Conservation (phyloP, 345 rosid species). For the Lumnitzera racemosa region DNA sequence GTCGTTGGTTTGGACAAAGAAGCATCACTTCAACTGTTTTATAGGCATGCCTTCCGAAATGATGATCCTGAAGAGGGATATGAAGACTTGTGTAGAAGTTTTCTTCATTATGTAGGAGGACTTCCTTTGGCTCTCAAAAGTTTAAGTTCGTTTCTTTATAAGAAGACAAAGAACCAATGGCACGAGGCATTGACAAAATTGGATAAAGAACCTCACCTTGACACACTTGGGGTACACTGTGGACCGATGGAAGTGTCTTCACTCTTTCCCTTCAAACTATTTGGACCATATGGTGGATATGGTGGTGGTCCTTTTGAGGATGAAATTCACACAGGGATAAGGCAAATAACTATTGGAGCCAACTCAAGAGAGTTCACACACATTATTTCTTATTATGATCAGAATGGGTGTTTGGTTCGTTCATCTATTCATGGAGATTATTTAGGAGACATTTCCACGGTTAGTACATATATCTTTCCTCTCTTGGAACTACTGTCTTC, state of each 20-base stretch:
- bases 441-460: too few species aligned
- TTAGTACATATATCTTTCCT: too few species aligned
- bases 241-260: not conserved
- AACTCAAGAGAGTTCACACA: not conserved
- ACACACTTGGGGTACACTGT: not conserved
- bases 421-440: not conserved
- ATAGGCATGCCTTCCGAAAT: not conserved
- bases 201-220: not conserved
- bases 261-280: not conserved
- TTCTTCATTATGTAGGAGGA: conserved; percentile 6
- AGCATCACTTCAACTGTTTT: conserved; percentile 4
- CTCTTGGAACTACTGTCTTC: too few species aligned
- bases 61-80: conserved; percentile 4
- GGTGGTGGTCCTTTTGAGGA: conserved; percentile 2
- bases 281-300: conserved; percentile 2
- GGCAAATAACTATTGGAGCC: not conserved
- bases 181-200: not conserved
- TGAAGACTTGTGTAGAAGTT: not conserved
- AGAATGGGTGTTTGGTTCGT: not conserved
- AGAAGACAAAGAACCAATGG: not conserved
- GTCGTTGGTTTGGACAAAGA: not conserved
- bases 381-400: not conserved
- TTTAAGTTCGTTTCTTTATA: conserved; percentile 2
- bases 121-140: not conserved
- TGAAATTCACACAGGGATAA: not conserved